Conservation (phyloP, 2,329 filamentous ascomycete genomes). For the Xylogone sp. region DNA sequence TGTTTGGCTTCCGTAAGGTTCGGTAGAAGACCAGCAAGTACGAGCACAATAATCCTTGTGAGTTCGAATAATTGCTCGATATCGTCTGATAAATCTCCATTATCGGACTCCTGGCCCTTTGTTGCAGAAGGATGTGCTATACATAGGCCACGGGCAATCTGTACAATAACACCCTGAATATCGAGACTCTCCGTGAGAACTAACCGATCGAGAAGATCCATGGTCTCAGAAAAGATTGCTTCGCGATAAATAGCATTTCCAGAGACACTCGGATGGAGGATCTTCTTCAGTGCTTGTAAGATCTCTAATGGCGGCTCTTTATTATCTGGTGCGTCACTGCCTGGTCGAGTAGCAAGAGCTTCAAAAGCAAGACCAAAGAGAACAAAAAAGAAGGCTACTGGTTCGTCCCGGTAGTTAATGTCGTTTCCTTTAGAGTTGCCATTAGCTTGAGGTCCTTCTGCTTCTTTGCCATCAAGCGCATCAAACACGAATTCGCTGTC, state of each 20-base stretch:
- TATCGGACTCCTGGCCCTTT: constrained; percentile 59
- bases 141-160: constrained; percentile 87
- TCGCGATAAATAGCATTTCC: constrained; percentile 96
- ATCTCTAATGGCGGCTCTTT: constrained; percentile 84
- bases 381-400: constrained; percentile 98
- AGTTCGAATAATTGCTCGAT: constrained; percentile 98
- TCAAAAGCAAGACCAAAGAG: constrained; percentile 96
- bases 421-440: constrained; percentile 62
- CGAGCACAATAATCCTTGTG: constrained; percentile 91
- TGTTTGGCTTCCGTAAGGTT: constrained; percentile 65
- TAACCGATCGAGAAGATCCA: constrained; percentile 90
- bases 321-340: constrained; percentile 61
- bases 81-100: constrained; percentile 85
- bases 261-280: constrained; percentile 87
- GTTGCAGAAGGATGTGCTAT: constrained; percentile 88
- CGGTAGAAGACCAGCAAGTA: constrained; percentile 82
- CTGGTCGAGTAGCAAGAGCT: constrained; percentile 78
- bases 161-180: constrained; percentile 88
- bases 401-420: constrained; percentile 97
- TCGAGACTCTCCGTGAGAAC: constrained; percentile 87
- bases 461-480: constrained; percentile 82
- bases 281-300: constrained; percentile 87
- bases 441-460: constrained; percentile 32
- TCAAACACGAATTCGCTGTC: constrained; percentile 98
- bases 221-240: constrained; percentile 92